These are phyloP conservation scores for Hypoxylon fragiforme DNA, from an alignment of 495 filamentous ascomycete genomes.

Conservation along the genomic window DNA sequence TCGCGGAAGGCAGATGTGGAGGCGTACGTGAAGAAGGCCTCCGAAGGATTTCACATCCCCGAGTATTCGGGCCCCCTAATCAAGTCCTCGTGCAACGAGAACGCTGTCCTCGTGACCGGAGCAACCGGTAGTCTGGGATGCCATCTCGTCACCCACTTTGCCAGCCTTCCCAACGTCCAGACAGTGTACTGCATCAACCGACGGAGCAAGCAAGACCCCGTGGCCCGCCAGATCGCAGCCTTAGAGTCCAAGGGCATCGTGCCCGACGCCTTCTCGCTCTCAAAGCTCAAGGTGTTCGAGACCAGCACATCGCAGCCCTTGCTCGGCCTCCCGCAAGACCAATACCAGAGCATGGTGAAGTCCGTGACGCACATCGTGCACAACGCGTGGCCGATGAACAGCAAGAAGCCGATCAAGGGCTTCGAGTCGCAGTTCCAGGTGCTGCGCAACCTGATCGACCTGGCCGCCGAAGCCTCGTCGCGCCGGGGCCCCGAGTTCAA, in stretches of 20 bases:
- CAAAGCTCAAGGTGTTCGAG: conserved; percentile 47
- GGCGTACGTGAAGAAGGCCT: not conserved
- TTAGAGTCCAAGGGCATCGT: conserved; percentile 36
- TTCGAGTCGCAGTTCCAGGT: conserved; percentile 56
- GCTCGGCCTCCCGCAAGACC: conserved; percentile 48
- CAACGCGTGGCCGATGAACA: conserved; percentile 63
- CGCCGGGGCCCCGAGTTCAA: conserved; percentile 23
- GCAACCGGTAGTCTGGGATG: conserved; percentile 48
- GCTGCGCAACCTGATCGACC: conserved; percentile 51
- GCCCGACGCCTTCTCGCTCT: conserved; percentile 25
- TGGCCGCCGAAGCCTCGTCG: conserved; percentile 43
- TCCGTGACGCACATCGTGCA: conserved; percentile 61
- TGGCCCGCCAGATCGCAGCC: conserved; percentile 40
- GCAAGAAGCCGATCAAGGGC: conserved; percentile 43
- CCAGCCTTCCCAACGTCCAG: conserved; percentile 34
- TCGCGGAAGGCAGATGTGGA: not conserved
- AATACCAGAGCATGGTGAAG: conserved; percentile 43
- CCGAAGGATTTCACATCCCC: not conserved
- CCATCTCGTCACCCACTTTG: conserved; percentile 46
- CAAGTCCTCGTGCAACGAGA: not conserved
- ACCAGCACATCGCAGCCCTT: conserved; percentile 44
- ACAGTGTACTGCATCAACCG: conserved; percentile 52
- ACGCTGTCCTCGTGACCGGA: conserved; percentile 51
- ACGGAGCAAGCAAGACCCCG: conserved; percentile 13
- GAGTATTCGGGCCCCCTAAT: not conserved